phyloP scores from a whole-genome alignment of 2,329 filamentous ascomycete genomes.

The Diaporthe batatas region DNA sequence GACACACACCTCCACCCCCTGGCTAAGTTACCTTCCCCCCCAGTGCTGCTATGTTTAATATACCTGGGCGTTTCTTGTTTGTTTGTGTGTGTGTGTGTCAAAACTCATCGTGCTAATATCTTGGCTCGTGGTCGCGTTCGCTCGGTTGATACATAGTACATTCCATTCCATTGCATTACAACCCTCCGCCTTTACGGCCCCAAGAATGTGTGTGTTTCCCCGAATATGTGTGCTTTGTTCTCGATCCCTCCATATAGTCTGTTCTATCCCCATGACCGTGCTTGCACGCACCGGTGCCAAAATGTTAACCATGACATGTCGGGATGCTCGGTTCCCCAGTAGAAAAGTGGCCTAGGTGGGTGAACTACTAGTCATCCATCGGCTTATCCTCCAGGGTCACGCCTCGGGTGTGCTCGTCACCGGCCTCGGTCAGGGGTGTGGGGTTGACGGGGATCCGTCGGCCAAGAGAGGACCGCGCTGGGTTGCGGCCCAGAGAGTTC shows the following conservation, averaged over 20 bases:
- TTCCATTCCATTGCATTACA: conserved; percentile 38
- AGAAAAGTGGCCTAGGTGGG: background rate
- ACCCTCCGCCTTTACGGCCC: background rate
- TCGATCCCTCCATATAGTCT: background rate
- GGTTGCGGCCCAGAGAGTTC: conserved; percentile 71
- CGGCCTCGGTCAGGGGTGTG: conserved; percentile 49
- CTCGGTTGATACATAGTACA: conserved; percentile 41
- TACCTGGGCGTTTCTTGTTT: background rate
- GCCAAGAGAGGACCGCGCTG: conserved; percentile 65
- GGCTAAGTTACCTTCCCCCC: background rate
- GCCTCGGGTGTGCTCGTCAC: conserved; percentile 55
- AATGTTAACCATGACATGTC: background rate
- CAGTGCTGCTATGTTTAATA: conserved; percentile 2
- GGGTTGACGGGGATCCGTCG: conserved; percentile 59
- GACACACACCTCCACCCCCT: background rate
- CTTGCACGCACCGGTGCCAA: conserved; percentile 18
- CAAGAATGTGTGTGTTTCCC: background rate
- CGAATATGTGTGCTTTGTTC: background rate
- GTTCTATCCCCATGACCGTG: conserved; percentile 7
- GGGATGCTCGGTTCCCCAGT: background rate
- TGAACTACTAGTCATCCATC: conserved; percentile 75
- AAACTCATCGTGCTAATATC: conserved; percentile 39
- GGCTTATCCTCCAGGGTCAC: conserved; percentile 81
- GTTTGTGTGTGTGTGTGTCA: background rate
- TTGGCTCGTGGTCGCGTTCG: conserved; percentile 42